phyloP scores from a whole-genome alignment of 352 stramenopile species.

The Pythium folliculosum region DNA sequence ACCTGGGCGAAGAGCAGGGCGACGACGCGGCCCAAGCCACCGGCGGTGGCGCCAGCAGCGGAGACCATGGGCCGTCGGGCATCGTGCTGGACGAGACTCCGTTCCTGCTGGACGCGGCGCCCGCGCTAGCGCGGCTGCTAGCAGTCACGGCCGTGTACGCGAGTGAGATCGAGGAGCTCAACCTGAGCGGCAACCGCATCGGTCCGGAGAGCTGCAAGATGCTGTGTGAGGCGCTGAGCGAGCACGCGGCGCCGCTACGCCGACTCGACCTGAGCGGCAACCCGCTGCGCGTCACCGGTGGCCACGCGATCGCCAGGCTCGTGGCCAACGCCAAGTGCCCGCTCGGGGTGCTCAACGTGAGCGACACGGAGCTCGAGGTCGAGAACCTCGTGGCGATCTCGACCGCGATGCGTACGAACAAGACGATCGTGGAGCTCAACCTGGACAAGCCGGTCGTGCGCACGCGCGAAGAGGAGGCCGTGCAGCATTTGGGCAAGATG shows the following conservation, averaged over 20 bases:
- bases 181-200: slow-evolving; percentile 61
- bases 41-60: slow-evolving; percentile 6
- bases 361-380: slow-evolving; percentile 55
- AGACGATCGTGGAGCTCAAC: slow-evolving; percentile 40
- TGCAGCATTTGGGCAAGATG: slow-evolving; percentile 78
- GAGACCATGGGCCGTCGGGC: slow-evolving; percentile 19
- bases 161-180: slow-evolving; percentile 52
- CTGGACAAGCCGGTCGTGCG: slow-evolving; percentile 64
- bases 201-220: slow-evolving; percentile 59
- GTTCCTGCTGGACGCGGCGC: slow-evolving; percentile 48
- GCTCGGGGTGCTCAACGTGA: slow-evolving; percentile 54
- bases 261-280: slow-evolving; percentile 56
- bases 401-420: slow-evolving; percentile 49
- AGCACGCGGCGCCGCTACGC: slow-evolving; percentile 38
- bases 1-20: slow-evolving; percentile 40
- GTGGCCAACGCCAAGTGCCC: slow-evolving; percentile 34
- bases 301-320: slow-evolving; percentile 52
- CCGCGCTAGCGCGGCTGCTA: slow-evolving; percentile 47
- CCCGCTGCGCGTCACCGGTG: slow-evolving; percentile 47
- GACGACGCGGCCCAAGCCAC: not conserved
- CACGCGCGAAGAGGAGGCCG: slow-evolving; percentile 65
- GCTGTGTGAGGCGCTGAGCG: slow-evolving; percentile 49
- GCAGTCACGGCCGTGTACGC: slow-evolving; percentile 49
- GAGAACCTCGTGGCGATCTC: slow-evolving; percentile 74
- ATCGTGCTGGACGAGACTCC: slow-evolving; percentile 39